phyloP scores from a whole-genome alignment of 768 basidiomycete species.

The Clavulina sp. region DNA sequence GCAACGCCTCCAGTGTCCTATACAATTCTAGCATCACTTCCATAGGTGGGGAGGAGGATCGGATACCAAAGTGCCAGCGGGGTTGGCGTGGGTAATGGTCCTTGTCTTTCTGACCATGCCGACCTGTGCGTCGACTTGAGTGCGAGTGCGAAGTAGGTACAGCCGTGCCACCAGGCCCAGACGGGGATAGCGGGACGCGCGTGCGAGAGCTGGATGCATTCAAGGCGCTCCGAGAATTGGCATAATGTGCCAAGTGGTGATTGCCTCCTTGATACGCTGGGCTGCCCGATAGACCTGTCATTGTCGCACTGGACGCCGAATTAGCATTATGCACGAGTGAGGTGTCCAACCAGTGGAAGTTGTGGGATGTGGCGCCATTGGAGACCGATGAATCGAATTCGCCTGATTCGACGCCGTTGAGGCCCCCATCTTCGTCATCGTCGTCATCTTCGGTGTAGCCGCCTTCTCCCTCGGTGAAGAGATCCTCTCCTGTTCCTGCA shows the following conservation, averaged over 20 bases:
- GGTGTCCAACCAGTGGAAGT: conserved; percentile 18
- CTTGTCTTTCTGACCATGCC: not conserved
- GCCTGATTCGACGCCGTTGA: conserved; percentile 6
- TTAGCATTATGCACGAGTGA: conserved; percentile 7
- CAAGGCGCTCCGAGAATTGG: conserved; percentile 16
- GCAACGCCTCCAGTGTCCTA: conserved; percentile 69
- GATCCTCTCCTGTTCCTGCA: too few species aligned
- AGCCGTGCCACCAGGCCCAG: too few species aligned
- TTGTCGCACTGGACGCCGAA: too few species aligned
- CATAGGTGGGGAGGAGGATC: conserved; percentile 88
- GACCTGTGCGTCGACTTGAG: not conserved
- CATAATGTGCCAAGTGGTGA: conserved; percentile 34
- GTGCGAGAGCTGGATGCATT: not conserved
- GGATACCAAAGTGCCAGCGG: conserved; percentile 97
- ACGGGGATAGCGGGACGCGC: too few species aligned
- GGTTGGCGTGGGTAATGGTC: not conserved
- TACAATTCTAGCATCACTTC: conserved; percentile 99
- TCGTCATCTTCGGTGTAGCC: conserved; percentile 13
- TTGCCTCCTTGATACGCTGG: not conserved
- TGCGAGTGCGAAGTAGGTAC: conserved; percentile 5
- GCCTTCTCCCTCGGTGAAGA: not conserved
- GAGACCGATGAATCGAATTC: conserved; percentile 16
- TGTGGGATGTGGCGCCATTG: too few species aligned
- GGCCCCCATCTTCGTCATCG: conserved; percentile 16
- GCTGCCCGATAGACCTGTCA: not conserved